These are phyloP conservation scores for Geosiphon pyriformis DNA, from an alignment of 192 early-diverging fungal genomes.

Conservation along the genomic window DNA sequence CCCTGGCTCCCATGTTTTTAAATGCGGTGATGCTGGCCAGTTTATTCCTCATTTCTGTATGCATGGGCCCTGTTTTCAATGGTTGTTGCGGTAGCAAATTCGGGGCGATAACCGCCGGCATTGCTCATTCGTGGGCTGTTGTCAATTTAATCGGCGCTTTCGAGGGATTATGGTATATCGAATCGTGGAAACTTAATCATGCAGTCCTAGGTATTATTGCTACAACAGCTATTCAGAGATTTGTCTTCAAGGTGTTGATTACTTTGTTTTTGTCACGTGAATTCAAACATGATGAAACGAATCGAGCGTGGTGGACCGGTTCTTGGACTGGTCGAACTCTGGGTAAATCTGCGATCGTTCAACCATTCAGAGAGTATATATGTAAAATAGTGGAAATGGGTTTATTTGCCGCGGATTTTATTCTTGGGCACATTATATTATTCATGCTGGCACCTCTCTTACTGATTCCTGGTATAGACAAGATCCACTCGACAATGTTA, in stretches of 20 bases:
- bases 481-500: slow-evolving; percentile 72
- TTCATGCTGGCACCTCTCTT: slow-evolving; percentile 70
- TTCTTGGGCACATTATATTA: slow-evolving; percentile 69
- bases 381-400: slow-evolving; percentile 85
- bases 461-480: slow-evolving; percentile 66
- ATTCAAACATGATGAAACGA: slow-evolving; percentile 77
- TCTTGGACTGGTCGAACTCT: slow-evolving; percentile 73
- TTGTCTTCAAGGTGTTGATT: slow-evolving; percentile 63
- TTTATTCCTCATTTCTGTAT: slow-evolving; percentile 61
- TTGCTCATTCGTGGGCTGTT: slow-evolving; percentile 59
- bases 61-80: slow-evolving; percentile 53
- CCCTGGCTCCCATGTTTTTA: slow-evolving; percentile 63
- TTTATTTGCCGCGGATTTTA: slow-evolving; percentile 72
- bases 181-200: slow-evolving; percentile 58
- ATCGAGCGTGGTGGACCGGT: slow-evolving; percentile 85
- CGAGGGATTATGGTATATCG: slow-evolving; percentile 60
- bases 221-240: slow-evolving; percentile 60
- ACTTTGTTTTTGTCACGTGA: slow-evolving; percentile 70
- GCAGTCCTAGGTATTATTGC: slow-evolving; percentile 64
- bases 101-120: slow-evolving; percentile 63
- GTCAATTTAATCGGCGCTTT: slow-evolving; percentile 57
- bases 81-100: slow-evolving; percentile 64
- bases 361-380: slow-evolving; percentile 72
- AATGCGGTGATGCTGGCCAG: slow-evolving; percentile 60
- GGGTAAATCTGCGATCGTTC: slow-evolving; percentile 54